Conservation (phyloP, 176 grass and related monocot species). For the Triticum urartu region DNA sequence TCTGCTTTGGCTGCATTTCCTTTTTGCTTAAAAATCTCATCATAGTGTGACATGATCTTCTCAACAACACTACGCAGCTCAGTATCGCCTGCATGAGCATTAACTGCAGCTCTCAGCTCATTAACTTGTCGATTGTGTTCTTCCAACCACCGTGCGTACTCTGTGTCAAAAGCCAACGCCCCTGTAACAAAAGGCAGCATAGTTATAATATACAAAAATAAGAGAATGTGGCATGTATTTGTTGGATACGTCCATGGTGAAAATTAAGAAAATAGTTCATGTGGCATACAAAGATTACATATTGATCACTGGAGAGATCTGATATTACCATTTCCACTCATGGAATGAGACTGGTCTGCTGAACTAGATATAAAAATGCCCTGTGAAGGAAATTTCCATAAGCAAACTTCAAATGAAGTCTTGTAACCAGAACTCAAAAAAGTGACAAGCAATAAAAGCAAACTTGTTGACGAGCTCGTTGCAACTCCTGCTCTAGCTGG, state of each 20-base stretch:
- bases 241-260: background rate
- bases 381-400: constrained; percentile 48
- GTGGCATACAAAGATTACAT: constrained; percentile 18
- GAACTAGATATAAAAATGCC: constrained; percentile 99
- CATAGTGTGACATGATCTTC: constrained; percentile 71
- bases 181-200: constrained; percentile 48
- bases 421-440: constrained; percentile 24
- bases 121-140: constrained; percentile 87
- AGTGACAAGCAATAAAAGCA: constrained; percentile 8
- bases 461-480: constrained; percentile 94
- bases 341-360: constrained; percentile 80
- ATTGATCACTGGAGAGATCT: constrained; percentile 24
- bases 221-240: background rate
- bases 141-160: constrained; percentile 93
- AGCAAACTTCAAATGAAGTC: constrained; percentile 17
- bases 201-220: constrained; percentile 8
- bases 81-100: constrained; percentile 85
- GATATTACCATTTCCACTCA: constrained; percentile 79
- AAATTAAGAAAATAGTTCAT: constrained; percentile 9
- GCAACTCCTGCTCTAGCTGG: constrained; percentile 95
- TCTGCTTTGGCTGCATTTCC: constrained; percentile 83
- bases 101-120: constrained; percentile 85
- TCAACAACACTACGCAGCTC: constrained; percentile 76
- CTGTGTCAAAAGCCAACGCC: constrained; percentile 89
- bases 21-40: constrained; percentile 92